phyloP scores from a whole-genome alignment of 768 basidiomycete species.

The Suillus hirtellus region DNA sequence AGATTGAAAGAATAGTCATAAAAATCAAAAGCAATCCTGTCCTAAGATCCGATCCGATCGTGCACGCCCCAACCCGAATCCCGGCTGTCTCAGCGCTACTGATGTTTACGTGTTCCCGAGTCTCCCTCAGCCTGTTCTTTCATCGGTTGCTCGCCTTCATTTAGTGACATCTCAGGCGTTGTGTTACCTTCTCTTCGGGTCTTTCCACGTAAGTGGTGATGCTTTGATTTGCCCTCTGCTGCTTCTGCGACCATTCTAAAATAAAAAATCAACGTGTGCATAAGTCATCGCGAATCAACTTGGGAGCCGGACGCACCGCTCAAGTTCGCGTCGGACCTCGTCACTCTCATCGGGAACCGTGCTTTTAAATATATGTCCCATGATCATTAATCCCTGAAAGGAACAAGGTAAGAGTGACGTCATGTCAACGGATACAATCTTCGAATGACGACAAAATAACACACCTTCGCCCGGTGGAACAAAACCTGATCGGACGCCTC shows the following conservation, averaged over 20 bases:
- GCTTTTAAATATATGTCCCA: constrained; percentile 88
- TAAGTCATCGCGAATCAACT: neutral
- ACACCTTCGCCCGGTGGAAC: constrained; percentile 82
- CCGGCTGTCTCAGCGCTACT: constrained; percentile 2
- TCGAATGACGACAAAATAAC: constrained; percentile 9
- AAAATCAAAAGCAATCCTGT: constrained; percentile 2
- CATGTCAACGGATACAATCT: constrained; percentile 3
- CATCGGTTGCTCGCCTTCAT: constrained; percentile 29
- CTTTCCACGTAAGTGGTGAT: constrained; percentile 36
- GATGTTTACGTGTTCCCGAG: constrained; percentile 9
- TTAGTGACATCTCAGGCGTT: constrained; percentile 36
- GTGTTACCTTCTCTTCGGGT: constrained; percentile 38
- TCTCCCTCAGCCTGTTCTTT: constrained; percentile 15
- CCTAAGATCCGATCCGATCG: neutral
- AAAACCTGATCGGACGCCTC: constrained; percentile 70
- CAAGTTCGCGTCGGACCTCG: constrained; percentile 91
- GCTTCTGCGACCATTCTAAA: constrained; percentile 85
- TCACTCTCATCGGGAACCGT: constrained; percentile 88
- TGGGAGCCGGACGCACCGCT: constrained; percentile 57
- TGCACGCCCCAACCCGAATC: neutral
- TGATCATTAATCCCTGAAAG: constrained; percentile 75
- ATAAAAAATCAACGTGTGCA: constrained; percentile 10
- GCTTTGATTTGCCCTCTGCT: constrained; percentile 70
- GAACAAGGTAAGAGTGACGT: neutral
- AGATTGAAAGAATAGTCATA: constrained; percentile 1